Evolutionary conservation across 129 eudicot species (phyloP).

Genomic region (Flaveria ramosissima): DNA sequence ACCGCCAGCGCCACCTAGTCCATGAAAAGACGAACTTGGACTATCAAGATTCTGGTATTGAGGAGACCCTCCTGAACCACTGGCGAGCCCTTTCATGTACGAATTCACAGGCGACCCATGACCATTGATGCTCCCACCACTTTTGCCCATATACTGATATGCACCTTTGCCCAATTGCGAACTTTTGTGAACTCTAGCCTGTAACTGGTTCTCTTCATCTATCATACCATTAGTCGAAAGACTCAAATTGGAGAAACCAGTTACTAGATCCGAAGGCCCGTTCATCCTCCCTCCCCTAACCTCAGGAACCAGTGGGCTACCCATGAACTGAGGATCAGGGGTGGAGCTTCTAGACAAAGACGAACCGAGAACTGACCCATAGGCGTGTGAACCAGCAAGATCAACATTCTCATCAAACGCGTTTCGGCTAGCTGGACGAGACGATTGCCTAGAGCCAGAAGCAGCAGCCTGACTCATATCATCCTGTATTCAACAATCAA

Average conservation of each 20-base stretch:
- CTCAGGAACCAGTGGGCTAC: conserved; percentile 73
- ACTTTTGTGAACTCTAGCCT: conserved; percentile 40
- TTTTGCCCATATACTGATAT: conserved; percentile 35
- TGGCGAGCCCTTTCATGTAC: conserved; percentile 44
- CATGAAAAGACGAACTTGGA: conserved; percentile 59
- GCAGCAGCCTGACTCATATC: conserved; percentile 46
- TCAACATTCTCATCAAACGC: conserved; percentile 62
- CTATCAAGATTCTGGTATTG: conserved; percentile 58
- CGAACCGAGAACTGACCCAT: conserved; percentile 63
- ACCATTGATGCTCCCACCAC: conserved; percentile 34
- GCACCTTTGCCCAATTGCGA: conserved; percentile 44
- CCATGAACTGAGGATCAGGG: conserved; percentile 74
- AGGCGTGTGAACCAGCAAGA: conserved; percentile 46
- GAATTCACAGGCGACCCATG: conserved; percentile 43
- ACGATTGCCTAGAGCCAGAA: conserved; percentile 56
- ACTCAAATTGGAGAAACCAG: conserved; percentile 66
- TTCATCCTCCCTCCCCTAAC: conserved; percentile 58
- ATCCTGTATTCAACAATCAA: conserved; percentile 49
- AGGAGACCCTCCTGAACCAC: conserved; percentile 51
- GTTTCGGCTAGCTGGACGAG: conserved; percentile 81
- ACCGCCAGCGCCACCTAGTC: conserved; percentile 48
- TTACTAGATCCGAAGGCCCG: conserved; percentile 59
- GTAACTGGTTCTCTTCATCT: conserved; percentile 45
- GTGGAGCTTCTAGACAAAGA: conserved; percentile 87
- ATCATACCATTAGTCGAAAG: conserved; percentile 48